These are phyloP conservation scores for Fomitopsis serialis DNA, from an alignment of 768 basidiomycete genomes.

Conservation along the genomic window DNA sequence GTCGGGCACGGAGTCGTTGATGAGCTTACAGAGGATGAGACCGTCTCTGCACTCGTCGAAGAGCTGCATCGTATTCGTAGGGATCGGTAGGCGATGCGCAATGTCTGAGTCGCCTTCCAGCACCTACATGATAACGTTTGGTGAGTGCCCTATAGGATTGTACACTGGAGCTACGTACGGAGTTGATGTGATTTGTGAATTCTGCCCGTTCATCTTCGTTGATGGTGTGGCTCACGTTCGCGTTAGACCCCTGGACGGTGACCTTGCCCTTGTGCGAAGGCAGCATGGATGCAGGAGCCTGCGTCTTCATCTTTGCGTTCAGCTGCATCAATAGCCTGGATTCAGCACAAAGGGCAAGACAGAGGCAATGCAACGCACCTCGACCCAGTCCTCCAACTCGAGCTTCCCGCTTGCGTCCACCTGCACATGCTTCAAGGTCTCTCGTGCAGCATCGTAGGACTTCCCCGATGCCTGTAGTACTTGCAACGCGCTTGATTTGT, in stretches of 20 bases:
- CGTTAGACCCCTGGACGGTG: constrained; percentile 90
- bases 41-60: constrained; percentile 97
- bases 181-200: constrained; percentile 98
- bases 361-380: constrained; percentile 47
- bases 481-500: constrained; percentile 78
- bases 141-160: neutral
- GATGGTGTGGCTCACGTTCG: constrained; percentile 94
- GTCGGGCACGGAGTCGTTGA: constrained; percentile 99
- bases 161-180: constrained; percentile 46
- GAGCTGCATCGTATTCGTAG: constrained; percentile 95
- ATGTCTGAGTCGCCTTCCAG: constrained; percentile 89
- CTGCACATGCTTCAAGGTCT: constrained; percentile 89
- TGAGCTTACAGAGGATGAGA: constrained; percentile 93
- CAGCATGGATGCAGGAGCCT: constrained; percentile 34
- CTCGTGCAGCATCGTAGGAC: constrained; percentile 85
- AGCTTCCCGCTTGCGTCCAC: constrained; percentile 95
- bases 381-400: constrained; percentile 97
- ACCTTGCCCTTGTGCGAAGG: constrained; percentile 82
- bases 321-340: constrained; percentile 39
- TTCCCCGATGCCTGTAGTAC: constrained; percentile 76
- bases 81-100: constrained; percentile 79
- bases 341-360: neutral
- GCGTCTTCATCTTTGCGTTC: constrained; percentile 70
- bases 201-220: constrained; percentile 94
- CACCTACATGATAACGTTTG: constrained; percentile 45